Evolutionary conservation across 352 stramenopile species (phyloP).

Genomic region (Phytopythium vexans): DNA sequence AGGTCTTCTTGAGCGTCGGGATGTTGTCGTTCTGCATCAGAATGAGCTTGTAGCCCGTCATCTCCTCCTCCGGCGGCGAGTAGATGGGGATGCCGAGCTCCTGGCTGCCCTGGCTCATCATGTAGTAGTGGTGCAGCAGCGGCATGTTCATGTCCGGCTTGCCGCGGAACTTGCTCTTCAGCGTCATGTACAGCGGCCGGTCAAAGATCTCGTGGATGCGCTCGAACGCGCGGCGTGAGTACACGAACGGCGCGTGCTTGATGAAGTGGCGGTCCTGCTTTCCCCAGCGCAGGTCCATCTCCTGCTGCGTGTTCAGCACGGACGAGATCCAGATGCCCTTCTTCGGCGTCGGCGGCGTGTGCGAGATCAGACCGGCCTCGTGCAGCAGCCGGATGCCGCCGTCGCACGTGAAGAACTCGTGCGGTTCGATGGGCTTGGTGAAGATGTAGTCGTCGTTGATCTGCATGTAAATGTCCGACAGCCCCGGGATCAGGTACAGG

Average conservation of each 20-base stretch:
- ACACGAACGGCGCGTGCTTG: conserved; percentile 88
- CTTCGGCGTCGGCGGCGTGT: conserved; percentile 66
- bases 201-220: conserved; percentile 87
- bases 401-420: conserved; percentile 87
- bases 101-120: conserved; percentile 74
- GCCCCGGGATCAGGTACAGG: conserved; percentile 76
- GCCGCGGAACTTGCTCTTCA: conserved; percentile 83
- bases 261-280: conserved; percentile 81
- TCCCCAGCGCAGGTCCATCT: conserved; percentile 84
- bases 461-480: conserved; percentile 88
- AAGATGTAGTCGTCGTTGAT: conserved; percentile 91
- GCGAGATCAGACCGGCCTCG: conserved; percentile 73
- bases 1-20: conserved; percentile 62
- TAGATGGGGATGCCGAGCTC: conserved; percentile 81
- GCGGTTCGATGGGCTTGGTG: conserved; percentile 69
- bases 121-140: conserved; percentile 86
- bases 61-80: conserved; percentile 65
- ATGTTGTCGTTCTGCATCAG: conserved; percentile 84
- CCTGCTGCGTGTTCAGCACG: conserved; percentile 85
- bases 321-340: conserved; percentile 88
- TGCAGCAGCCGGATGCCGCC: conserved; percentile 80
- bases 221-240: conserved; percentile 82
- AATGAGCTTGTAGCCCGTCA: conserved; percentile 83
- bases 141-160: conserved; percentile 89
- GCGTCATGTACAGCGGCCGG: conserved; percentile 74